A percentile compares a stretch with the other conserved stretches of the same genome.
Evolutionary conservation across 805 yeast genomes (phyloP).

Genomic region (Metschnikowia cerradonensis): DNA sequence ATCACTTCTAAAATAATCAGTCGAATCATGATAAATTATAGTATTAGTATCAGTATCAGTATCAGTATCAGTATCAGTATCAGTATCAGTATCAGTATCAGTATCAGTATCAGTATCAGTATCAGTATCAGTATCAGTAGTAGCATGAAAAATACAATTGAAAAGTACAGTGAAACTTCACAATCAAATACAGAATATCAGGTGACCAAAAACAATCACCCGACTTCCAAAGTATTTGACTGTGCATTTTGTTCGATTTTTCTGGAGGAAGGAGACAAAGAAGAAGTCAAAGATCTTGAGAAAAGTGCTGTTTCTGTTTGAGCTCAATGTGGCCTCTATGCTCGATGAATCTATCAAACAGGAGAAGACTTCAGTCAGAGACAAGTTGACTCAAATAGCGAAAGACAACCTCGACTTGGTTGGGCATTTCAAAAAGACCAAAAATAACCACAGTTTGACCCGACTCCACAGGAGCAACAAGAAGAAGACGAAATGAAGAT

Average conservation of each 20-base stretch:
- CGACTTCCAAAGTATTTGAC: slow-evolving; percentile 83
- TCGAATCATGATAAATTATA: too few species aligned
- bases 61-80: too few species aligned
- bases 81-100: too few species aligned
- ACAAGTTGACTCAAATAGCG: slow-evolving; percentile 69
- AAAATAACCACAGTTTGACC: slow-evolving; percentile 34
- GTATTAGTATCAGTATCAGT: too few species aligned
- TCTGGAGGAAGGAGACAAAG: slow-evolving; percentile 89
- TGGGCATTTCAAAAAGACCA: slow-evolving; percentile 67
- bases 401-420: slow-evolving; percentile 68
- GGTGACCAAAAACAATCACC: slow-evolving; percentile 55
- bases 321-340: slow-evolving; percentile 80
- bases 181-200: slow-evolving; percentile 69
- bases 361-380: slow-evolving; percentile 68
- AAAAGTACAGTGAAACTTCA: slow-evolving; percentile 69
- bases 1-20: too few species aligned
- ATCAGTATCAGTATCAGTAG: too few species aligned
- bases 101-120: too few species aligned
- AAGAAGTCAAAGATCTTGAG: slow-evolving; percentile 92
- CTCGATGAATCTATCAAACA: slow-evolving; percentile 72
- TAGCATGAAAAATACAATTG: slow-evolving; percentile 71
- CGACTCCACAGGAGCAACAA: slow-evolving; percentile 53
- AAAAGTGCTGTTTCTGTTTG: slow-evolving; percentile 92
- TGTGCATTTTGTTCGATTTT: slow-evolving; percentile 90
- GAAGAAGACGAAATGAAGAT: slow-evolving; percentile 51